A percentile compares a stretch with the other conserved stretches of the same genome.
These are phyloP conservation scores for Boletus coccyginus DNA, from an alignment of 768 basidiomycete species.

Conservation along the genomic window DNA sequence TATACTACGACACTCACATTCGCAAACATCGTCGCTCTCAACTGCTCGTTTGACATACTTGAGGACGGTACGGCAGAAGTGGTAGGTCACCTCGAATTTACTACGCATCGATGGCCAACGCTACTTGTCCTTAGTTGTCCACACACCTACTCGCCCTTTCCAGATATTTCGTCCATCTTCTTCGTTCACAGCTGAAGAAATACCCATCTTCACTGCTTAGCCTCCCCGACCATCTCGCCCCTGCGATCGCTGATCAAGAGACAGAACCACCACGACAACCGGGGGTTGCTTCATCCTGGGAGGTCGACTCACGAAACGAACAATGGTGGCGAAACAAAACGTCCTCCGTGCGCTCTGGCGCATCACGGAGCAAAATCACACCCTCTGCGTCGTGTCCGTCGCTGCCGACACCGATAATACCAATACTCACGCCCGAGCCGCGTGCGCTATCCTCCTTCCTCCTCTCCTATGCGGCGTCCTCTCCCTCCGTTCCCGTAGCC, in stretches of 20 bases:
- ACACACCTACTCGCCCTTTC: constrained; percentile 22
- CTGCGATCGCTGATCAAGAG: neutral
- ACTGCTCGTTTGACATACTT: constrained; percentile 79
- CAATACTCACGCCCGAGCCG: constrained; percentile 74
- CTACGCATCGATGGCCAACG: constrained; percentile 22
- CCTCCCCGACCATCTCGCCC: constrained; percentile 23
- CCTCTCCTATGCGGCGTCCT: constrained; percentile 8
- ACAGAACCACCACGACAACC: neutral
- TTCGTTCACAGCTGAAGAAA: constrained; percentile 30
- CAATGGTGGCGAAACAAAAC: neutral
- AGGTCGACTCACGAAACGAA: neutral
- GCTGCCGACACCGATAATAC: constrained; percentile 73
- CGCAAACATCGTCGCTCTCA: constrained; percentile 70
- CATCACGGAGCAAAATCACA: neutral
- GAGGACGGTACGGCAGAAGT: constrained; percentile 60
- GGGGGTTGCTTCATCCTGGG: neutral
- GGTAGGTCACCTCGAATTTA: constrained; percentile 29
- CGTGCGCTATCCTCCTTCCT: constrained; percentile 75
- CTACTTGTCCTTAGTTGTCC: constrained; percentile 29
- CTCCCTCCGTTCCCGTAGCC: neutral
- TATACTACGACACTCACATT: constrained; percentile 87
- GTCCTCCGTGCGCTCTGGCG: neutral
- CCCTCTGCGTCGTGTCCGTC: neutral
- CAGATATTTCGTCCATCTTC: constrained; percentile 32
- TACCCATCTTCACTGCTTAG: constrained; percentile 26